Conservation (phyloP, 2,329 filamentous ascomycete genomes). For the Stachybotrys chlorohalonatus region DNA sequence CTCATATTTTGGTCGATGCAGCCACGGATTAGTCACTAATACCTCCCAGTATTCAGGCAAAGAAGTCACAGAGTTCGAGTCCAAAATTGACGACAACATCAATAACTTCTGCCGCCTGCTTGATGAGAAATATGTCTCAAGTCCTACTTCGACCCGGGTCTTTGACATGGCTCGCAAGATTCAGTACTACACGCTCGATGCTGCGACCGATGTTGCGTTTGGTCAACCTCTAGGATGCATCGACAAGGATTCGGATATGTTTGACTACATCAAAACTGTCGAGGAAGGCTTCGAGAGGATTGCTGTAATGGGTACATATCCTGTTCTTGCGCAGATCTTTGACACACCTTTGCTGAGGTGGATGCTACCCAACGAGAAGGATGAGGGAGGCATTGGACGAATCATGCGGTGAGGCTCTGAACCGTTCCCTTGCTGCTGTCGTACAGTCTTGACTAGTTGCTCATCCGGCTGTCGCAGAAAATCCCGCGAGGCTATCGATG, state of each 20-base stretch:
- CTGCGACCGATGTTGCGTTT: slow-evolving; percentile 42
- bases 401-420: slow-evolving; percentile 17
- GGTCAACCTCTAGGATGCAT: slow-evolving; percentile 40
- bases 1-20: neutral
- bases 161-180: slow-evolving; percentile 43
- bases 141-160: slow-evolving; percentile 21
- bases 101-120: slow-evolving; percentile 36
- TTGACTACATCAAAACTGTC: slow-evolving; percentile 36
- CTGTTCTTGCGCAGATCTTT: slow-evolving; percentile 29
- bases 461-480: neutral
- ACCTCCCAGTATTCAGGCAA: neutral
- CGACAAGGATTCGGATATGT: slow-evolving; percentile 33
- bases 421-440: too few species aligned
- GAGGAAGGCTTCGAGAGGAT: slow-evolving; percentile 32
- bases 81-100: slow-evolving; percentile 33
- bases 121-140: slow-evolving; percentile 32
- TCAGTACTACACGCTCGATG: slow-evolving; percentile 45
- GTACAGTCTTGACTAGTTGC: too few species aligned
- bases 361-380: slow-evolving; percentile 29
- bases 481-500: neutral
- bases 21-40: neutral
- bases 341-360: slow-evolving; percentile 30
- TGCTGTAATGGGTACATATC: slow-evolving; percentile 31
- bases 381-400: slow-evolving; percentile 28
- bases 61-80: neutral